Evolutionary conservation across 352 stramenopile species (phyloP).

Genomic region (Globisporangium spiculum): DNA sequence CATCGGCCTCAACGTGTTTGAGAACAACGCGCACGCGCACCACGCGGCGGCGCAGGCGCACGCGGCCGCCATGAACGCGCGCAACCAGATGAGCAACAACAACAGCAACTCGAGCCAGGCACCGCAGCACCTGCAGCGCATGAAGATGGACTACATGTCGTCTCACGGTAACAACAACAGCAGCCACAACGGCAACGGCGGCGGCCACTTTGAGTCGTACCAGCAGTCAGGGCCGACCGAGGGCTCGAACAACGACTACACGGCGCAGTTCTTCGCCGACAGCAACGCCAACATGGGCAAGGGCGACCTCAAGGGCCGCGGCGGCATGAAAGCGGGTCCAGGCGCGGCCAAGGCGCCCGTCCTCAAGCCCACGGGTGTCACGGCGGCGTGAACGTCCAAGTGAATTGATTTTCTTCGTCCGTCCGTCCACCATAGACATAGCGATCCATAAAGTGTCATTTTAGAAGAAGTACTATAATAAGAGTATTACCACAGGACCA

Average conservation of each 20-base stretch:
- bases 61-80: conserved; percentile 20
- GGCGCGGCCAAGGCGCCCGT: conserved; percentile 13
- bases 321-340: conserved; percentile 29
- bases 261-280: conserved; percentile 69
- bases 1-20: conserved; percentile 60
- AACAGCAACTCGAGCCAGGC: conserved; percentile 7
- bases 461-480: conserved; percentile 14
- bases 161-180: conserved; percentile 25
- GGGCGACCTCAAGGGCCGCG: conserved; percentile 14
- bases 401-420: background rate
- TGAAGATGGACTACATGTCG: conserved; percentile 45
- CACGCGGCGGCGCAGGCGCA: conserved; percentile 20
- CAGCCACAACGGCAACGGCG: conserved; percentile 29
- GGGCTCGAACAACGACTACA: conserved; percentile 45
- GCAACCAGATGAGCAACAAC: conserved; percentile 18
- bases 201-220: conserved; percentile 29
- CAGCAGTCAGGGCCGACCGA: conserved; percentile 12
- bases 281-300: conserved; percentile 44
- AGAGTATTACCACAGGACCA: conserved; percentile 6
- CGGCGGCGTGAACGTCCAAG: conserved; percentile 28
- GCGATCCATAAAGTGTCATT: conserved; percentile 11
- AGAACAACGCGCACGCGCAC: conserved; percentile 40
- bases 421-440: background rate
- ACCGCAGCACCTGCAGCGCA: conserved; percentile 34
- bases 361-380: conserved; percentile 45